Percentiles rank a stretch among this genome's conserved stretches.
Evolutionary conservation across 2,329 filamentous ascomycete species (phyloP).

Genomic region (Furcasterigmium sp.): DNA sequence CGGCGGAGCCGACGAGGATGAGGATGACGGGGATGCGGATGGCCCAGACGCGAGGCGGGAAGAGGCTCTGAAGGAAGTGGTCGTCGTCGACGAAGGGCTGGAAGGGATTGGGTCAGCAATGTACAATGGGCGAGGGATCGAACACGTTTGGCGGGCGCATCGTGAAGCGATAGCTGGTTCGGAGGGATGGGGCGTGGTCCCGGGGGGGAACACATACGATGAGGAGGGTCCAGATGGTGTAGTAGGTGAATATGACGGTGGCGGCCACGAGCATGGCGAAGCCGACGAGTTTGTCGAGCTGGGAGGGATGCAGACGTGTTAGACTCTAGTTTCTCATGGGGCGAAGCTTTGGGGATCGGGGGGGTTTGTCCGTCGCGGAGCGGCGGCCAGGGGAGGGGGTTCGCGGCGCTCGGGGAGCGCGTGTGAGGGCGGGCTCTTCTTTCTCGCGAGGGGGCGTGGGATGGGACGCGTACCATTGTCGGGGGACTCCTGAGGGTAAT

Average conservation of each 20-base stretch:
- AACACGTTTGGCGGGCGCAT: too few relatives aligned
- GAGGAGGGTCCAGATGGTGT: conserved; percentile 93
- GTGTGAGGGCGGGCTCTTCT: not conserved
- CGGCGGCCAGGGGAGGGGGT: not conserved
- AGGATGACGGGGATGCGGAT: conserved; percentile 98
- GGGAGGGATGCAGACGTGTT: conserved; percentile 6
- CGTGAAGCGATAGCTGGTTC: too few relatives aligned
- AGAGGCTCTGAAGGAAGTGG: conserved; percentile 89
- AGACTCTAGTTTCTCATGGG: not conserved
- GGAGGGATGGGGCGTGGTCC: too few relatives aligned
- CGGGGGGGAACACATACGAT: conserved; percentile 66
- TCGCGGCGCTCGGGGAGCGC: not conserved
- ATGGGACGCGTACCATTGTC: conserved; percentile 22
- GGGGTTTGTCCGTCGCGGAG: conserved; percentile 14
- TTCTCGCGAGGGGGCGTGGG: conserved; percentile 3
- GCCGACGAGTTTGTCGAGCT: conserved; percentile 84
- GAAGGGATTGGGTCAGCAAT: too few relatives aligned
- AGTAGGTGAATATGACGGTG: conserved; percentile 70
- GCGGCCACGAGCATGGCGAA: conserved; percentile 65
- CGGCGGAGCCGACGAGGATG: conserved; percentile 82
- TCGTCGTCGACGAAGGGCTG: conserved; percentile 96
- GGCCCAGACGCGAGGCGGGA: conserved; percentile 96
- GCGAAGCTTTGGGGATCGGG: conserved; percentile 6
- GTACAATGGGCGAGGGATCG: too few relatives aligned
- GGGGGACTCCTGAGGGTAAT: conserved; percentile 3